Evolutionary conservation across 1,284 basidiomycete genomes (phyloP), one percentile per base, ranked within the genome.

Genomic region (Mycosarcoma maydis): DNA sequence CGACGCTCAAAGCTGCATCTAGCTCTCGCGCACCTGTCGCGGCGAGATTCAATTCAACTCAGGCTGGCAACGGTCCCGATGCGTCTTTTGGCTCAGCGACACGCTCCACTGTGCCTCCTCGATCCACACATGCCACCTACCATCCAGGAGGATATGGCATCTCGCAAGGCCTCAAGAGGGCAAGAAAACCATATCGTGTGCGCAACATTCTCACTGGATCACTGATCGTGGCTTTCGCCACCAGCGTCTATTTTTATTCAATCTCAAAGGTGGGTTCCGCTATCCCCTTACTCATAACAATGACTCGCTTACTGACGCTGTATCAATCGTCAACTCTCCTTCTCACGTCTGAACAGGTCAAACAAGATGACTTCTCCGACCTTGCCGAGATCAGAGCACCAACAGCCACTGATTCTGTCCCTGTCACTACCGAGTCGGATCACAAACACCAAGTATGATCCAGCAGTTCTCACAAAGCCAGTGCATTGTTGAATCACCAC

Each of bases 241-340:
- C 88, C n/a, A 88, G 89, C 40, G 89, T 96, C 16, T 98, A 93
- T 87, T 86, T 88, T 9, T 98, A 97, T 83, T 94, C 93, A 14
- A 94, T 98, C 80, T 71, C 65, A 20, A 77, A 75, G 71, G 75
- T 77, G 30, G 4, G 59, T 59, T 2, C 14, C 17, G 10, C n/a
- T 6, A n/a, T 32, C n/a, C 19, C 19, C 13, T 29, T 24, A 33
- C 40, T 27, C 11, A 17, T 22, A n/a, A 16, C 42, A 23, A 24
- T 29, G 3, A 13, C 5, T 22, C 3, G 14, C 23, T 5, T 19
- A 29, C 38, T 47, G 44, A 47, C 24, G 23, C 16, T 22, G 11
- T 6, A 7, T 34, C 6, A 11, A 34, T 34, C 11, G 11, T 10
- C 32, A 10, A 2, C 6, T 7, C 8, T 47, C 23, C 10, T 16